These are phyloP conservation scores for Hyphopichia pseudoburtonii DNA, from an alignment of 1,139 yeast genomes.

Conservation along the genomic window DNA sequence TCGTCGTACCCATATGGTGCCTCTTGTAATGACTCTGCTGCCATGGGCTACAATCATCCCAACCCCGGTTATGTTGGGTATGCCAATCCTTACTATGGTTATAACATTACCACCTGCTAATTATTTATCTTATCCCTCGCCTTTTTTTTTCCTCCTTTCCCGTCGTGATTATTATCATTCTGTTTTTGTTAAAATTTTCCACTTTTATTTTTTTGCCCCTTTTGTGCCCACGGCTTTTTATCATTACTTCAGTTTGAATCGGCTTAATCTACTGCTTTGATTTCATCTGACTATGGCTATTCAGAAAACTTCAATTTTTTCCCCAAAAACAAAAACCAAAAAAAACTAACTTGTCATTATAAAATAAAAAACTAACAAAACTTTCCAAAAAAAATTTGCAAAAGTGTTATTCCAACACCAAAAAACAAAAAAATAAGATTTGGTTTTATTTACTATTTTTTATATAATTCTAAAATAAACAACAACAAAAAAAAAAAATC, in stretches of 20 bases:
- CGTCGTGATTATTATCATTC: neutral
- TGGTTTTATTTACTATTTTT: too few species aligned
- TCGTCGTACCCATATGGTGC: constrained; percentile 16
- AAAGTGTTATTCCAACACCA: neutral
- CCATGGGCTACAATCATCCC: neutral
- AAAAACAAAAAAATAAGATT: too few species aligned
- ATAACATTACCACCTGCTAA: constrained; percentile 35
- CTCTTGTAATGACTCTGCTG: constrained; percentile 1
- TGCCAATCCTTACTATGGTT: constrained; percentile 38
- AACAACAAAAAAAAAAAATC: neutral
- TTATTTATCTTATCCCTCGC: neutral
- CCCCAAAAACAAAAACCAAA: too few species aligned
- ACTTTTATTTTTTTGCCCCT: neutral
- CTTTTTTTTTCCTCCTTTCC: neutral
- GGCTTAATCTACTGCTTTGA: too few species aligned
- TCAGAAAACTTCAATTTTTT: too few species aligned
- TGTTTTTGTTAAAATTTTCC: neutral
- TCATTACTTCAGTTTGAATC: neutral
- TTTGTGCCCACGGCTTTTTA: neutral
- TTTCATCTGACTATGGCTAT: too few species aligned
- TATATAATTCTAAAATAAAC: too few species aligned
- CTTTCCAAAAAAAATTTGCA: neutral
- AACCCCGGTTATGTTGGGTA: constrained; percentile 30
- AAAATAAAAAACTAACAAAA: too few species aligned
- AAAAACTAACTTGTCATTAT: neutral